These are phyloP conservation scores for Nyctanthes arbortristis DNA, from an alignment of 257 asterid species.

Conservation along the genomic window DNA sequence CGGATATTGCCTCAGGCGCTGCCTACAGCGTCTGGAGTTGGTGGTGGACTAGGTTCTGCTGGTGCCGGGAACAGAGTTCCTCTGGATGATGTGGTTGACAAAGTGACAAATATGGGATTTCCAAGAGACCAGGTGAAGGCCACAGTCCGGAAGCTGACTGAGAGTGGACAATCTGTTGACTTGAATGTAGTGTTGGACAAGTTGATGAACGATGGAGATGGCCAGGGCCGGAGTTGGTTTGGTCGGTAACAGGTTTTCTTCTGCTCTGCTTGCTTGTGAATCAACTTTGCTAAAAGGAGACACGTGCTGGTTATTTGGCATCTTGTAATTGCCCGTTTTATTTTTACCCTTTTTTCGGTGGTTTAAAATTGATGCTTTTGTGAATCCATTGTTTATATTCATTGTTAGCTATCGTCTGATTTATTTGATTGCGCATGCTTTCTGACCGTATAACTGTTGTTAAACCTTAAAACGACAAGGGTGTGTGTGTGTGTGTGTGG, in stretches of 20 bases:
- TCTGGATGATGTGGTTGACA: conserved; percentile 92
- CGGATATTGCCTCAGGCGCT: conserved; percentile 80
- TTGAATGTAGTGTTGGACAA: conserved; percentile 89
- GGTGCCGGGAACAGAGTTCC: conserved; percentile 79
- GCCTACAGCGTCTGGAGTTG: conserved; percentile 75
- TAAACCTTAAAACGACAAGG: not conserved
- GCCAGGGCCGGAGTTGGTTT: conserved; percentile 75
- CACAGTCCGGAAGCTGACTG: conserved; percentile 80
- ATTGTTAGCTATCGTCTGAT: not conserved
- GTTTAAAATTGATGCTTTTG: not conserved
- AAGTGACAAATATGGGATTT: conserved; percentile 91
- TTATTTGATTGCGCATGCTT: too few species aligned
- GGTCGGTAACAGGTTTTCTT: conserved; percentile 46
- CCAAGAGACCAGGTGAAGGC: conserved; percentile 87
- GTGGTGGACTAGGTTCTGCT: conserved; percentile 52
- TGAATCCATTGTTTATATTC: not conserved
- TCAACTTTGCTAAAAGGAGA: conserved; percentile 21
- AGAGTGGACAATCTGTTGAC: conserved; percentile 91
- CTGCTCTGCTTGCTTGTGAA: conserved; percentile 16
- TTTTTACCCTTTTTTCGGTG: conserved; percentile 21
- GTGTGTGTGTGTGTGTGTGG: not conserved
- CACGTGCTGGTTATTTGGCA: conserved; percentile 9
- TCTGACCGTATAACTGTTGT: not conserved
- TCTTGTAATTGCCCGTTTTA: conserved; percentile 26
- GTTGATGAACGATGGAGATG: conserved; percentile 87